These are phyloP conservation scores for Cicer bijugum DNA, from an alignment of 306 rosid species.

Conservation along the genomic window DNA sequence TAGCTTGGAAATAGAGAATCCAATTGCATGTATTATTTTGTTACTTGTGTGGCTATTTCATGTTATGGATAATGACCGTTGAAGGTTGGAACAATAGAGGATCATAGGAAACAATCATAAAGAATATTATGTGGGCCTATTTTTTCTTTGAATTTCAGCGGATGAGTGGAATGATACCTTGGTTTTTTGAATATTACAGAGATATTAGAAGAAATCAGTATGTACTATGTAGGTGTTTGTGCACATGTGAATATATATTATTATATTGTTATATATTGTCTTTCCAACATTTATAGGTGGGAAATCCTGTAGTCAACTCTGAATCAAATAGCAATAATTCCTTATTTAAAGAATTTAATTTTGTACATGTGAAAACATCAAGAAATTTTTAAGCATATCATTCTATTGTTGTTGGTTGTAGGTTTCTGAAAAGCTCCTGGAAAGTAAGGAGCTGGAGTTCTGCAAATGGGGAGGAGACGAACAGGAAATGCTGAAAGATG, in stretches of 20 bases:
- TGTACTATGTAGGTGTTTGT: neutral
- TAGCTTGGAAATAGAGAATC: slow-evolving; percentile 20
- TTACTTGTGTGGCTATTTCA: no score
- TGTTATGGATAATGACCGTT: no score
- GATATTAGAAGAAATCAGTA: slow-evolving; percentile 1
- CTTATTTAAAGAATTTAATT: slow-evolving; percentile 4
- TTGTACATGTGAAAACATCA: slow-evolving; percentile 11
- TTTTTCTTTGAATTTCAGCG: neutral
- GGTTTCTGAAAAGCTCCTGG: slow-evolving; percentile 74
- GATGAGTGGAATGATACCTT: slow-evolving; percentile 28
- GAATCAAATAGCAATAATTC: slow-evolving; percentile 26
- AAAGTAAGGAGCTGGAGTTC: slow-evolving; percentile 78
- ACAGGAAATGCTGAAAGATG: slow-evolving; percentile 62
- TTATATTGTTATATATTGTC: no score
- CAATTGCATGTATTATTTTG: no score
- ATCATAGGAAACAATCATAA: no score
- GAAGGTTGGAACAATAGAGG: no score
- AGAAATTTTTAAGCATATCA: slow-evolving; percentile 5
- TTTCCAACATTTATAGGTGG: neutral
- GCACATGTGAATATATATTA: slow-evolving; percentile 5
- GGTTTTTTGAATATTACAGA: slow-evolving; percentile 7
- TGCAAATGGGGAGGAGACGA: slow-evolving; percentile 74
- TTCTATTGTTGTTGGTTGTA: slow-evolving; percentile 44
- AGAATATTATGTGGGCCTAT: no score
- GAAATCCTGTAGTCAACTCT: slow-evolving; percentile 23